Conservation (phyloP, 257 asterid genomes). For the Haberlea rhodopensis region DNA sequence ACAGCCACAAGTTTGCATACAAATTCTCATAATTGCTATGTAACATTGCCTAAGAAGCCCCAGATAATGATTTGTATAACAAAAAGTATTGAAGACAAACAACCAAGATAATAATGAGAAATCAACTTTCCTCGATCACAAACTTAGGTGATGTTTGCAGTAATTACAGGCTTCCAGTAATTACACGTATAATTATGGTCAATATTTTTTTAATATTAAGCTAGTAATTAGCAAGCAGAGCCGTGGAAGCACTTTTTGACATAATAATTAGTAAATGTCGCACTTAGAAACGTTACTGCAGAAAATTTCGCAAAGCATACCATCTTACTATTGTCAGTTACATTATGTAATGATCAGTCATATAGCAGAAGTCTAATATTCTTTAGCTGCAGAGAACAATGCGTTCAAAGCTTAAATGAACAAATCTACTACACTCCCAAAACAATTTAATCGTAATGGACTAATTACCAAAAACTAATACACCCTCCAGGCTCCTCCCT, state of each 20-base stretch:
- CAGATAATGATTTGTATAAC: background rate
- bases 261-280: background rate
- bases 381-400: background rate
- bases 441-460: slow-evolving; percentile 6
- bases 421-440: slow-evolving; percentile 9
- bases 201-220: background rate
- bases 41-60: too few relatives aligned
- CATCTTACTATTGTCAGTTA: background rate
- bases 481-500: slow-evolving; percentile 14
- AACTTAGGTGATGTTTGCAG: slow-evolving; percentile 1
- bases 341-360: background rate
- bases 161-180: slow-evolving; percentile 8
- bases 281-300: background rate
- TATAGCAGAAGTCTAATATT: background rate
- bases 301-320: background rate
- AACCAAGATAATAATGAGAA: slow-evolving; percentile 3
- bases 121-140: background rate
- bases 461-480: slow-evolving; percentile 7
- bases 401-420: slow-evolving; percentile 20
- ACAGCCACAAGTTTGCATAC: background rate
- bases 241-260: background rate
- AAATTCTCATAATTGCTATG: background rate
- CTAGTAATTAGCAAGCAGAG: background rate
- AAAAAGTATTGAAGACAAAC: background rate
- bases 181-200: background rate